Evolutionary conservation across 2,329 filamentous ascomycete species (phyloP).

Genomic region (Chrysosporium queenslandicum): DNA sequence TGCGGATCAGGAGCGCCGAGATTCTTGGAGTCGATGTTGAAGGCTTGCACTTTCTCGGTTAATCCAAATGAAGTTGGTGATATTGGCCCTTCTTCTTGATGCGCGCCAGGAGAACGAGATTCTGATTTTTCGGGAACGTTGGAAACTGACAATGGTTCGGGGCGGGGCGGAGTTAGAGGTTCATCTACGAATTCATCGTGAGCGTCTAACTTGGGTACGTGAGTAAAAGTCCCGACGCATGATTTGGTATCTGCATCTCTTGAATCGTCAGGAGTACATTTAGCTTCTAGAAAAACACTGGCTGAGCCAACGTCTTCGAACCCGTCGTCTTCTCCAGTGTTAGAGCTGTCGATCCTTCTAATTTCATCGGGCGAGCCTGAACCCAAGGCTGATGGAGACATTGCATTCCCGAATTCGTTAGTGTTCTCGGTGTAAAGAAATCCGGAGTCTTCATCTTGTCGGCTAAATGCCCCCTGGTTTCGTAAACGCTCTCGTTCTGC

Average conservation of each 20-base stretch:
- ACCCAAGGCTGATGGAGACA: conserved; percentile 30
- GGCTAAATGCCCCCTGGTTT: conserved; percentile 59
- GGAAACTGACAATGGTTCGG: conserved; percentile 6
- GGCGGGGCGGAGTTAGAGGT: conserved; percentile 56
- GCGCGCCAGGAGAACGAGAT: not conserved
- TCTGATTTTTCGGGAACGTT: conserved; percentile 3
- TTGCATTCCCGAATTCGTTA: conserved; percentile 34
- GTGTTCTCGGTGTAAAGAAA: conserved; percentile 48
- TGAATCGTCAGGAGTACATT: conserved; percentile 53
- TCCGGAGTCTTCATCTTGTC: conserved; percentile 40
- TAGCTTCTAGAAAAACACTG: conserved; percentile 60
- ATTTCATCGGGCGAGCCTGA: conserved; percentile 52
- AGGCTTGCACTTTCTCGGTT: conserved; percentile 44
- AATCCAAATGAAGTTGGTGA: conserved; percentile 46
- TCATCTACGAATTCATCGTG: conserved; percentile 72
- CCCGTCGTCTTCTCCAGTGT: conserved; percentile 76
- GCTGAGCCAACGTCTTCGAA: conserved; percentile 76
- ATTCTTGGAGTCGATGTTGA: conserved; percentile 46
- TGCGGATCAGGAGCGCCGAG: conserved; percentile 28
- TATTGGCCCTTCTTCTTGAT: conserved; percentile 25
- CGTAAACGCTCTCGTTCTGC: conserved; percentile 67
- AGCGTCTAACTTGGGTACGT: conserved; percentile 42
- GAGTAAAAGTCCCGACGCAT: conserved; percentile 19
- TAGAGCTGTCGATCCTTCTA: conserved; percentile 65
- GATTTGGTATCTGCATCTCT: conserved; percentile 22